Conservation (phyloP, 306 rosid genomes). For the Arachis hypogaea region DNA sequence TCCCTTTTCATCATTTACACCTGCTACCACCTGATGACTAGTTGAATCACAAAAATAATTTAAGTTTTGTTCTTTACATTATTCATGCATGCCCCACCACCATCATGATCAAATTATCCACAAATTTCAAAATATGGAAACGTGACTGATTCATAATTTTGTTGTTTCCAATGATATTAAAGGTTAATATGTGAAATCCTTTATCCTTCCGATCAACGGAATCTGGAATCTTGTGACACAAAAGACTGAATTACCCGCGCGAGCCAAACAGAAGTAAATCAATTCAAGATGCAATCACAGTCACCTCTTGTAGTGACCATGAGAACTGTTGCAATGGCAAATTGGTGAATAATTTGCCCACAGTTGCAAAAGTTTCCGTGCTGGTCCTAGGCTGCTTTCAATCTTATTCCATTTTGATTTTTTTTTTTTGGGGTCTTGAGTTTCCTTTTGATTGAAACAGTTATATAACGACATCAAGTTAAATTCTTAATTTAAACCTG, state of each 20-base stretch:
- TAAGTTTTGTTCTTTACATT: background rate
- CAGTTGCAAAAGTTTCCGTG: too few relatives aligned
- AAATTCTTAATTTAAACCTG: too few relatives aligned
- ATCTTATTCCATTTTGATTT: too few relatives aligned
- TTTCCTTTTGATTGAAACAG: too few relatives aligned
- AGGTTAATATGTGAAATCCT: too few relatives aligned
- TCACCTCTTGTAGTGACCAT: background rate
- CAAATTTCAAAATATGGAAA: background rate
- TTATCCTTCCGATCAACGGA: too few relatives aligned
- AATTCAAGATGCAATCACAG: background rate
- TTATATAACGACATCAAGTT: too few relatives aligned
- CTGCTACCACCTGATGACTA: background rate
- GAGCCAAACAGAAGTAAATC: too few relatives aligned
- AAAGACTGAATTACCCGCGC: too few relatives aligned
- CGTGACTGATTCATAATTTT: background rate
- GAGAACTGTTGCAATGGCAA: background rate
- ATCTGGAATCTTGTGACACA: too few relatives aligned
- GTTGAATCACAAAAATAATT: slow-evolving; percentile 9
- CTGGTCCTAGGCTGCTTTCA: background rate
- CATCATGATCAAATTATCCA: background rate
- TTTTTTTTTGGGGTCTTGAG: too few relatives aligned
- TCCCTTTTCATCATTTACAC: background rate
- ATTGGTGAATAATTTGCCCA: background rate
- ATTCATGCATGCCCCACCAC: slow-evolving; percentile 16
- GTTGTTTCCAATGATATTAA: too few relatives aligned